These are phyloP conservation scores for Aspergillus persii DNA, from an alignment of 2,329 filamentous ascomycete species.

Conservation along the genomic window DNA sequence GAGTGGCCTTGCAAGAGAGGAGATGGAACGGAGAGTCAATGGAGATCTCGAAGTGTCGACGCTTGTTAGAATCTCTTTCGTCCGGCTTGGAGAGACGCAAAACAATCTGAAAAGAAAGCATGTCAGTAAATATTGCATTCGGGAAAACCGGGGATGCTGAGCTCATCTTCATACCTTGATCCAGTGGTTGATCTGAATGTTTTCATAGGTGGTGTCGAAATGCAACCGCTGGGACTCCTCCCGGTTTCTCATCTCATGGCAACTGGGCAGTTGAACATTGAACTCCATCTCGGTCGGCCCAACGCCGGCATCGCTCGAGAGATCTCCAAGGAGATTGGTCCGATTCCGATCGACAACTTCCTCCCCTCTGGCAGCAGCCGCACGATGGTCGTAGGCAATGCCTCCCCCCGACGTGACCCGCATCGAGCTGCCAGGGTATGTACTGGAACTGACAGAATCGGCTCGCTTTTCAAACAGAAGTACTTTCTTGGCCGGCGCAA, in stretches of 20 bases:
- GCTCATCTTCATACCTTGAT: slow-evolving; percentile 68
- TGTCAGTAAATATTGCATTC: slow-evolving; percentile 12
- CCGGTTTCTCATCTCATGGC: slow-evolving; percentile 74
- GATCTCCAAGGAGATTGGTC: slow-evolving; percentile 75
- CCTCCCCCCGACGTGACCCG: slow-evolving; percentile 78
- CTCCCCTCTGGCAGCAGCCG: slow-evolving; percentile 56
- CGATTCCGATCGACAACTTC: slow-evolving; percentile 54
- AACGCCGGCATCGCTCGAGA: slow-evolving; percentile 73
- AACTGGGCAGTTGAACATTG: slow-evolving; percentile 87
- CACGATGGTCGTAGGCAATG: slow-evolving; percentile 62
- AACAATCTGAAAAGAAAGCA: slow-evolving; percentile 63
- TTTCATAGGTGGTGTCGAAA: slow-evolving; percentile 90
- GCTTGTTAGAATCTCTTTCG: slow-evolving; percentile 70
- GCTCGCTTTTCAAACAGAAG: slow-evolving; percentile 85
- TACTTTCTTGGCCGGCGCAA: slow-evolving; percentile 80
- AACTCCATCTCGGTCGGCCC: slow-evolving; percentile 93
- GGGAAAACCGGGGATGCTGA: background rate
- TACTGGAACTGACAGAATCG: slow-evolving; percentile 69
- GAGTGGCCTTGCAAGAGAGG: slow-evolving; percentile 87
- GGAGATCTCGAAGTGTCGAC: slow-evolving; percentile 90
- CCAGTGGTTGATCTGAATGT: slow-evolving; percentile 93
- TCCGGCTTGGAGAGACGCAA: slow-evolving; percentile 87
- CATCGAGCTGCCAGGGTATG: slow-evolving; percentile 73
- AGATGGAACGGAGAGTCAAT: slow-evolving; percentile 95
- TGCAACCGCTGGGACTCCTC: slow-evolving; percentile 67